Base-by-base conservation (phyloP, 202 grass and related monocot species). In the Miscanthus sacchariflorus region DNA sequence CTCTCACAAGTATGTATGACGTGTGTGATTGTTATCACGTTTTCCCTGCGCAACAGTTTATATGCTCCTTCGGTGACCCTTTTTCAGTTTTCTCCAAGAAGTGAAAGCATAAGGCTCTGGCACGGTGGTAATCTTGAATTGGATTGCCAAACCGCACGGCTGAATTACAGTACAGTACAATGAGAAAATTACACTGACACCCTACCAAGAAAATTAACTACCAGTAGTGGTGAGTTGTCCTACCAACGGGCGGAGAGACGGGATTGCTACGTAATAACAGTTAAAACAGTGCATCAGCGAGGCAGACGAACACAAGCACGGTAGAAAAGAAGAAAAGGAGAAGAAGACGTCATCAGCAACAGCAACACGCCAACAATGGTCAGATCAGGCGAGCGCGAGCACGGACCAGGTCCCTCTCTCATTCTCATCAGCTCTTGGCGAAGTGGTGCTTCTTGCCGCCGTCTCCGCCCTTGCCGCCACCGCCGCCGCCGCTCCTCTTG, bases 371-470 rank as follows among this genome's bases (percentile, higher is more conserved):
- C 78, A 83, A 14, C 23, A 85, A 91, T 79, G 69, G 89, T 91
- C 81, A 93, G 85, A 91, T 87, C n/a, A 72, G 79, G 68, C n/a
- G 68, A 83, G 24, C 72, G 24, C 23, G 63, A 88, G 38, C 52
- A 76, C 52, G 68, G 52, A 40, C 68, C 68, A 25, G 14, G 39
- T 59, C 54, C 6, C 33, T 13, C 21, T 64, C 59, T 11, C 21
- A 24, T 27, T 58, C 68, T 18, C 42, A 76, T 83, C 70, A 91
- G 79, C 86, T 82, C 90, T 88, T 91, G 43, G 82, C 44, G 78
- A 91, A 74, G 56, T 92, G 90, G 70, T 78, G 85, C 91, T 86
- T 85, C 87, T 81, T 91, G 71, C 65, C 86, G 66, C 78, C 76
- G 73, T 82, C 89, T 14, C 45, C 86, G 27, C 84, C 90, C 78